A percentile compares a stretch with the other conserved stretches of the same genome.
These are phyloP conservation scores for Microbotryum lychnidis-dioicae DNA, from an alignment of 1,284 basidiomycete genomes.

Conservation along the genomic window DNA sequence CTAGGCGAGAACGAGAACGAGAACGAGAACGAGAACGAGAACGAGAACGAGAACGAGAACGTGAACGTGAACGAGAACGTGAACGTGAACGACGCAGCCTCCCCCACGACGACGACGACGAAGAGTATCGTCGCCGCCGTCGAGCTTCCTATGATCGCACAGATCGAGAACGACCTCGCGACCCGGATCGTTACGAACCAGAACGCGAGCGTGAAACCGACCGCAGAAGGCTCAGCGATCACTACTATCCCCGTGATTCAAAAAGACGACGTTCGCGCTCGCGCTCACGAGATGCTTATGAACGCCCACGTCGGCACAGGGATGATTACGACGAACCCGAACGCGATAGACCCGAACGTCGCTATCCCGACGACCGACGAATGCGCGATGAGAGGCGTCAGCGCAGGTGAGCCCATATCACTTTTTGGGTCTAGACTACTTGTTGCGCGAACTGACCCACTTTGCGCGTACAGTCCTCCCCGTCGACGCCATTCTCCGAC, in stretches of 20 bases:
- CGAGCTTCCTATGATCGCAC: not conserved
- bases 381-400: not conserved
- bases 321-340: constrained; percentile 1
- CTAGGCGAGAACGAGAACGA: no score
- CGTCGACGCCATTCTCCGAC: constrained; percentile 22
- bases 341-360: not conserved
- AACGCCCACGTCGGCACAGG: not conserved
- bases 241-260: not conserved
- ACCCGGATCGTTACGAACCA: not conserved
- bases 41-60: no score
- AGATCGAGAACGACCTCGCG: constrained; percentile 13
- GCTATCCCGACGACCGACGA: constrained; percentile 1
- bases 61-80: no score
- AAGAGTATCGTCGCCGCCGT: no score
- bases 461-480: not conserved
- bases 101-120: no score
- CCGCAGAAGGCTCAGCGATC: not conserved
- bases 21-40: no score
- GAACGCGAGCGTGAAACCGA: not conserved
- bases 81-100: no score
- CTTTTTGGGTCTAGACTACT: not conserved
- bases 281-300: constrained; percentile 7
- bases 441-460: not conserved
- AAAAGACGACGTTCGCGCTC: constrained; percentile 5
- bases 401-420: constrained; percentile 5